Evolutionary conservation across 805 yeast species (phyloP).

Genomic region (Cyberlindnera misumaiensis): DNA sequence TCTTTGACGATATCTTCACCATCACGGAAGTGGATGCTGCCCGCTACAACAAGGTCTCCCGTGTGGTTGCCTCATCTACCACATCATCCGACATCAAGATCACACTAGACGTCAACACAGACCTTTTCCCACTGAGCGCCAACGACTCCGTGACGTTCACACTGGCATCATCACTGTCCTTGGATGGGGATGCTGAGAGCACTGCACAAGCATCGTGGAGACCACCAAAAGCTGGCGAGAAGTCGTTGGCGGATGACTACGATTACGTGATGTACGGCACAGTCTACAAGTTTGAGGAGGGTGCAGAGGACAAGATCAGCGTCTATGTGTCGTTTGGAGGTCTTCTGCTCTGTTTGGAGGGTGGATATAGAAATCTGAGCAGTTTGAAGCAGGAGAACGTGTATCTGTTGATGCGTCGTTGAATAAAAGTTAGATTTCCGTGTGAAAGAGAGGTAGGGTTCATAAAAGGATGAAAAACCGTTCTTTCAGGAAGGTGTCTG

Average conservation of each 20-base stretch:
- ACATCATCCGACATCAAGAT: conserved; percentile 49
- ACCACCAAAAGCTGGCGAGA: conserved; percentile 72
- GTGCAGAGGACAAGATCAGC: conserved; percentile 53
- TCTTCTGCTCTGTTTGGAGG: conserved; percentile 86
- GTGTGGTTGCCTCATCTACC: conserved; percentile 83
- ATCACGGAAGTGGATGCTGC: conserved; percentile 81
- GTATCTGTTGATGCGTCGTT: conserved; percentile 76
- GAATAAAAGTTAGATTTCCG: background rate
- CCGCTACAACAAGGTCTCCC: conserved; percentile 85
- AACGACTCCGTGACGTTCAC: conserved; percentile 81
- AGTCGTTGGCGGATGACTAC: conserved; percentile 89
- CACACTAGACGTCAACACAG: conserved; percentile 41
- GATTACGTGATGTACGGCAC: conserved; percentile 98
- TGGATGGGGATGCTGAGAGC: conserved; percentile 41
- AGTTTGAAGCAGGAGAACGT: conserved; percentile 90
- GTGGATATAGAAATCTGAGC: conserved; percentile 84
- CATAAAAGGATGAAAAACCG: too few species aligned
- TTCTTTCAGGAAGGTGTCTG: too few species aligned
- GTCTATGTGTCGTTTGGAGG: conserved; percentile 97
- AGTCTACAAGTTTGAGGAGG: conserved; percentile 93
- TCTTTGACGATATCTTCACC: conserved; percentile 90
- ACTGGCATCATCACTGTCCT: conserved; percentile 65
- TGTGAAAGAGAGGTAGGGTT: too few species aligned
- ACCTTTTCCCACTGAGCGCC: conserved; percentile 75
- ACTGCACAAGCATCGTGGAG: conserved; percentile 42